Evolutionary conservation across 257 asterid species (phyloP).

Genomic region (Ajuga chamaepitys): DNA sequence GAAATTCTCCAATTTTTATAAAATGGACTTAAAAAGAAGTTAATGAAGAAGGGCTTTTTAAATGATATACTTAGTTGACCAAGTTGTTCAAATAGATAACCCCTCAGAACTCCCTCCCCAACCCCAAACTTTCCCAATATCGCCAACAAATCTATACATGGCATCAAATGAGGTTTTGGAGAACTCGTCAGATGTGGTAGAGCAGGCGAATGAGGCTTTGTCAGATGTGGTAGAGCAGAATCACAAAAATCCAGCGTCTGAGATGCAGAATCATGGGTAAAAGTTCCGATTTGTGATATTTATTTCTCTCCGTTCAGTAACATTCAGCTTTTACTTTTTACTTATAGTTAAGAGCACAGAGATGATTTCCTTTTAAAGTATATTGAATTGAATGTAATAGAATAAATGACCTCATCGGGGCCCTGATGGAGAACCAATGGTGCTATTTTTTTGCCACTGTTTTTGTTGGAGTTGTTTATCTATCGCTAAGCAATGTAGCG

Average conservation of each 20-base stretch:
- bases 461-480: background rate
- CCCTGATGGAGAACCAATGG: background rate
- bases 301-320: background rate
- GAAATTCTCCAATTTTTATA: too few relatives aligned
- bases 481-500: background rate
- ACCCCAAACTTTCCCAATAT: conserved; percentile 3
- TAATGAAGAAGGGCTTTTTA: background rate
- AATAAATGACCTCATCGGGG: background rate
- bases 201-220: too few relatives aligned
- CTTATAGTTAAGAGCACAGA: background rate
- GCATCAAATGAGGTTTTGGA: conserved; percentile 31
- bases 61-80: too few relatives aligned
- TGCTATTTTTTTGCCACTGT: background rate
- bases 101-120: background rate
- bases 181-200: conserved; percentile 20
- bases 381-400: too few relatives aligned
- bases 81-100: too few relatives aligned
- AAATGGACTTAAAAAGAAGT: background rate
- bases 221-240: conserved; percentile 29
- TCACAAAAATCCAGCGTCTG: conserved; percentile 28
- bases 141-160: conserved; percentile 10
- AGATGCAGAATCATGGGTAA: conserved; percentile 41
- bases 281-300: background rate
- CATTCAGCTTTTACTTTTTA: background rate
- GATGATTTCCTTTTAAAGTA: background rate